A percentile compares a stretch with the other conserved stretches of the same genome.
Evolutionary conservation across 305 asterid species (phyloP).

Genomic region (Solanum hybrid): DNA sequence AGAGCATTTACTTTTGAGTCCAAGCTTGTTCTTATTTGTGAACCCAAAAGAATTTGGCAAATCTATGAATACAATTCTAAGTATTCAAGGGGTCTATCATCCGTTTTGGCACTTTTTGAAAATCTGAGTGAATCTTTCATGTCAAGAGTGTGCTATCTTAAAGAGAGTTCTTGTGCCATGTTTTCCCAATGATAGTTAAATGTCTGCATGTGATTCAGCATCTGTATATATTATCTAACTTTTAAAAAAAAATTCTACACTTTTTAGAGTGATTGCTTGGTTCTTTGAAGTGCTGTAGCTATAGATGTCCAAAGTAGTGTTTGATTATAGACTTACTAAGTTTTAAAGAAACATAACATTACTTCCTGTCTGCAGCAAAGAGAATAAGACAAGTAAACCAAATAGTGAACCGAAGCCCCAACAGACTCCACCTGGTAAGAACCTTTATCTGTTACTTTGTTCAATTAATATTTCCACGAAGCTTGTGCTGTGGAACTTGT

Average conservation of each 20-base stretch:
- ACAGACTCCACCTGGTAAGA: constrained; percentile 58
- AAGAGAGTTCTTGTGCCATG: background rate
- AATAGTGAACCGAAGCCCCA: constrained; percentile 50
- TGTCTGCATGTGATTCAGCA: background rate
- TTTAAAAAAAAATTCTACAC: background rate
- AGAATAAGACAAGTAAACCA: constrained; percentile 32
- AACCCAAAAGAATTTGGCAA: background rate
- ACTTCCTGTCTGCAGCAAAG: constrained; percentile 52
- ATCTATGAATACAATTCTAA: background rate
- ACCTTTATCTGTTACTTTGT: background rate
- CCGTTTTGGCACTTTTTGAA: background rate
- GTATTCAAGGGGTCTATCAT: background rate
- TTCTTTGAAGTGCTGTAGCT: background rate
- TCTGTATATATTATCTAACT: background rate
- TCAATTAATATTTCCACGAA: background rate
- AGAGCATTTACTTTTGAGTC: background rate
- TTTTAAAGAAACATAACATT: background rate
- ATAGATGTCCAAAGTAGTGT: background rate
- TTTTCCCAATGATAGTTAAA: background rate
- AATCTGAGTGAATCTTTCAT: background rate
- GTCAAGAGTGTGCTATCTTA: background rate
- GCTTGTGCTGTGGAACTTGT: background rate
- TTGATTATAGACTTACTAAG: background rate
- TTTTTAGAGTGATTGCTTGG: background rate
- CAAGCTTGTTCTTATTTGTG: background rate